A percentile compares a stretch with the other conserved stretches of the same genome.
phyloP scores from a whole-genome alignment of 2,329 filamentous ascomycete species.

The Alternaria brassicae region DNA sequence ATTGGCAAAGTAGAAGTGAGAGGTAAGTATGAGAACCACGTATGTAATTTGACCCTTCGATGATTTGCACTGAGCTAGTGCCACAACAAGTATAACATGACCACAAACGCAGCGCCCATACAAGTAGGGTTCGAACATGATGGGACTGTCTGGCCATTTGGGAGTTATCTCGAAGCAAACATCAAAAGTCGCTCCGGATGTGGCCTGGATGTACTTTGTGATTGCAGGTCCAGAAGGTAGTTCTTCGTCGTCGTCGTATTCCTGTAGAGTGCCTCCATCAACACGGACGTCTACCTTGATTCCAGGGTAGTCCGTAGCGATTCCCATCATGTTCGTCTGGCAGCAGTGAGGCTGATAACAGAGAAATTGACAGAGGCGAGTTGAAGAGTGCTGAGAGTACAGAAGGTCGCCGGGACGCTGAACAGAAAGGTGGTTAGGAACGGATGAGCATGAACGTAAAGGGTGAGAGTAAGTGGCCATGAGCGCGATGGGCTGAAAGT shows the following conservation, averaged over 20 bases:
- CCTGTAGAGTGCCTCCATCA: slow-evolving; percentile 25
- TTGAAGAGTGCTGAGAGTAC: not conserved
- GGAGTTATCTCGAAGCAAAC: slow-evolving; percentile 3
- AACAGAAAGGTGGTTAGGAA: not conserved
- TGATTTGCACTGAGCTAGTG: not conserved
- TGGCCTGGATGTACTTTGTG: slow-evolving; percentile 44
- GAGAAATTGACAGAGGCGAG: not conserved
- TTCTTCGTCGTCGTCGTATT: slow-evolving; percentile 39
- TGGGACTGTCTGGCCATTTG: not conserved
- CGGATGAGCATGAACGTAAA: not conserved
- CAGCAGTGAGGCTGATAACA: not conserved
- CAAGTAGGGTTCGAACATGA: not conserved
- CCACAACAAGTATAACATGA: not conserved
- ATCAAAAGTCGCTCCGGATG: slow-evolving; percentile 17
- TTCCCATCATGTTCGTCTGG: slow-evolving; percentile 25
- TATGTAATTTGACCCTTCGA: not conserved
- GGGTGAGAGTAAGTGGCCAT: not conserved
- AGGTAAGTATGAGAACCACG: not conserved
- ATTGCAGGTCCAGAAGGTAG: slow-evolving; percentile 1
- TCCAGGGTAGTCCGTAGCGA: slow-evolving; percentile 16
- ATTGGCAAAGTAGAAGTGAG: not conserved
- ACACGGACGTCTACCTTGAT: slow-evolving; percentile 29
- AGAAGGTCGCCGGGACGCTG: too few relatives aligned
- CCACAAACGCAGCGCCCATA: not conserved
- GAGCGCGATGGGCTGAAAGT: not conserved